These are phyloP conservation scores for Syzygium oleosum DNA, from an alignment of 345 rosid genomes.

Conservation along the genomic window DNA sequence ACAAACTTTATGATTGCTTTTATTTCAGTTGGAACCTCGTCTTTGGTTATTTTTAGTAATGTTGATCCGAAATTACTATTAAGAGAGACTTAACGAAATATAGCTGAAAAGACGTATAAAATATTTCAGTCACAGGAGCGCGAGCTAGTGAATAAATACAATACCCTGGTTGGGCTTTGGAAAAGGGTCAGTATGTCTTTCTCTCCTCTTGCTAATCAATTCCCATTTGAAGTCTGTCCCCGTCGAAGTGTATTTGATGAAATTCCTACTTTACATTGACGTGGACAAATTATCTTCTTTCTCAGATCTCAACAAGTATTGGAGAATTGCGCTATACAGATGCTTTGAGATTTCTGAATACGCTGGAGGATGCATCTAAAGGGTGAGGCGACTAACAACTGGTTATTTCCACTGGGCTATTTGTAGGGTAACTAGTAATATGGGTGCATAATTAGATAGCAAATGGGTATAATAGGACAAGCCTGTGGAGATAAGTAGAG, in stretches of 20 bases:
- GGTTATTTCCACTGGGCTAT: neutral
- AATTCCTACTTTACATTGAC: neutral
- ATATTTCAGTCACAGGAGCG: constrained; percentile 59
- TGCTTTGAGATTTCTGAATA: constrained; percentile 65
- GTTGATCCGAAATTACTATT: neutral
- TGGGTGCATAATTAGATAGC: neutral
- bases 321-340: constrained; percentile 80
- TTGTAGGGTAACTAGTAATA: neutral
- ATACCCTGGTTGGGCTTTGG: constrained; percentile 79
- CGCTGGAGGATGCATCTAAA: constrained; percentile 71
- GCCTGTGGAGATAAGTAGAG: neutral
- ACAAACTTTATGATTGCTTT: neutral
- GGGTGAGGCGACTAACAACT: constrained; percentile 32
- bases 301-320: constrained; percentile 64
- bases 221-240: neutral
- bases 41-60: neutral
- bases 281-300: neutral
- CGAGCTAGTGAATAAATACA: constrained; percentile 79
- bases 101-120: constrained; percentile 73
- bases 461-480: neutral
- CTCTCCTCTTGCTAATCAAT: neutral
- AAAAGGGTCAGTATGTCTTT: constrained; percentile 57
- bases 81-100: constrained; percentile 30
- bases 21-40: neutral
- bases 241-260: neutral